Conservation (phyloP, 106 monocot genomes). For the Apostasia shenzhenica region DNA sequence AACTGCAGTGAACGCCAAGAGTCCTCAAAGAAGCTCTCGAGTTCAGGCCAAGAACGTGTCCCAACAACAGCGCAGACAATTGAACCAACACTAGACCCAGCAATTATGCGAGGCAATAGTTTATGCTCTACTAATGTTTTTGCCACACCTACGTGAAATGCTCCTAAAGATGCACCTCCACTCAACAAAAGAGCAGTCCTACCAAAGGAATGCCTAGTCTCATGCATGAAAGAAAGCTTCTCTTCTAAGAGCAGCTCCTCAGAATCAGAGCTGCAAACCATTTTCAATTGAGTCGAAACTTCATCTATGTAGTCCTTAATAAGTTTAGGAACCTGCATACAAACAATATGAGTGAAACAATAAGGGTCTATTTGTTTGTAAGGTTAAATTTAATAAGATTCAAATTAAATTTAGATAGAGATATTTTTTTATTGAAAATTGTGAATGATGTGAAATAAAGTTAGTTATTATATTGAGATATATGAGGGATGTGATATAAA, state of each 20-base stretch:
- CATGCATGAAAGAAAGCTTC: constrained; percentile 94
- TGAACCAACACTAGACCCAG: constrained; percentile 90
- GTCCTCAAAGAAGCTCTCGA: constrained; percentile 78
- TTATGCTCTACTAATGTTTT: constrained; percentile 78
- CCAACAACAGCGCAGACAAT: constrained; percentile 78
- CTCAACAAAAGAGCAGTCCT: constrained; percentile 87
- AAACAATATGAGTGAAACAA: neutral
- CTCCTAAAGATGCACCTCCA: constrained; percentile 82
- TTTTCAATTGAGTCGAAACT: constrained; percentile 77
- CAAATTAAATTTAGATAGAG: too few species aligned
- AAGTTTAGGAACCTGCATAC: constrained; percentile 55
- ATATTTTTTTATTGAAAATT: too few species aligned
- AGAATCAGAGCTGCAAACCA: constrained; percentile 77
- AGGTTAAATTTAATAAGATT: too few species aligned
- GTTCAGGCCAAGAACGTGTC: constrained; percentile 88
- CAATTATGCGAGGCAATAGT: constrained; percentile 79
- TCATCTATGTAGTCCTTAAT: constrained; percentile 94
- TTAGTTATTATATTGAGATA: too few species aligned
- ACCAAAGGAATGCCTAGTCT: constrained; percentile 90
- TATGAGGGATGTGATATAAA: too few species aligned
- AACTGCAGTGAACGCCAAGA: constrained; percentile 72
- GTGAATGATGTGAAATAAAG: too few species aligned
- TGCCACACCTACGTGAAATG: constrained; percentile 87
- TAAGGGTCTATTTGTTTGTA: too few species aligned
- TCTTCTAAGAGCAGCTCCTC: constrained; percentile 78